A percentile compares a stretch with the other conserved stretches of the same genome.
Conservation (phyloP, 192 early-diverging fungal species). For the Spizellomyces sp. region DNA sequence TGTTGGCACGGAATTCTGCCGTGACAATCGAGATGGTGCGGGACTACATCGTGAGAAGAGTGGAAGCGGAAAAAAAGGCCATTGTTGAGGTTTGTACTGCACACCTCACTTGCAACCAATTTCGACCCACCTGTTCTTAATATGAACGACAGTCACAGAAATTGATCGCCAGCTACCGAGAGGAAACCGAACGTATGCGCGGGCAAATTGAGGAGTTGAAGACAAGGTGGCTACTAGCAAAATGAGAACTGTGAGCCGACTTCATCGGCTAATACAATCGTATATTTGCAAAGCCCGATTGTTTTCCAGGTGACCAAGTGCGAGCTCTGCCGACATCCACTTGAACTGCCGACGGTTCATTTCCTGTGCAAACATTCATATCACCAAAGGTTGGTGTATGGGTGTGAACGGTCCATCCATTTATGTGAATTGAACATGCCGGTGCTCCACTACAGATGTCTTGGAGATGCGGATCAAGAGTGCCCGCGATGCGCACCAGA, state of each 20-base stretch:
- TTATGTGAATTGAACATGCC: neutral
- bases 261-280: no score
- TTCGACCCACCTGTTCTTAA: no score
- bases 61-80: conserved; percentile 71
- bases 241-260: no score
- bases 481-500: conserved; percentile 75
- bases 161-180: conserved; percentile 73
- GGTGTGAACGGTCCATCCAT: neutral
- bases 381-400: conserved; percentile 71
- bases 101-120: neutral
- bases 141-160: conserved; percentile 38
- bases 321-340: conserved; percentile 43
- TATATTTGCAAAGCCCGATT: conserved; percentile 29
- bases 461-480: conserved; percentile 51
- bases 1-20: conserved; percentile 73
- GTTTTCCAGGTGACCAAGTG: conserved; percentile 55
- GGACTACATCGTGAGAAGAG: conserved; percentile 77
- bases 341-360: conserved; percentile 91
- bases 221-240: conserved; percentile 44
- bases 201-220: conserved; percentile 83
- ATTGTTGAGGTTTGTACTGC: conserved; percentile 51
- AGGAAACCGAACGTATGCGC: conserved; percentile 76
- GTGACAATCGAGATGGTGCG: conserved; percentile 88
- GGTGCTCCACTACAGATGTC: conserved; percentile 27
- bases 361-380: conserved; percentile 96